Evolutionary conservation across 2,329 filamentous ascomycete genomes (phyloP).

Genomic region (Alternaria viburni): DNA sequence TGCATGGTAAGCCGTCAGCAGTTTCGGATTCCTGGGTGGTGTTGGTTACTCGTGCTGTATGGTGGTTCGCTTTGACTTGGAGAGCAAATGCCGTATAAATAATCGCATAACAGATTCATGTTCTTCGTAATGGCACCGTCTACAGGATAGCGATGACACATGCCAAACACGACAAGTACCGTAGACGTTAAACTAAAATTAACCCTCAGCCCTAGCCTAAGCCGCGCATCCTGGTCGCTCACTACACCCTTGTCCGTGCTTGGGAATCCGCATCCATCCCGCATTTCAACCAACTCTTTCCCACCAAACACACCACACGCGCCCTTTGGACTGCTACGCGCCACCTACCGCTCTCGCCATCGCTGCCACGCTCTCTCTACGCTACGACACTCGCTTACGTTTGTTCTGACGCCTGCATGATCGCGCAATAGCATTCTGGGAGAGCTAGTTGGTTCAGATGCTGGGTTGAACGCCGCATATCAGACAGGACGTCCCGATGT

Average conservation of each 20-base stretch:
- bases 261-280: constrained; percentile 10
- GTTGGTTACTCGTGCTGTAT: neutral
- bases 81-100: neutral
- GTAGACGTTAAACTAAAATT: neutral
- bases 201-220: constrained; percentile 15
- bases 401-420: constrained; percentile 18
- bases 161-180: neutral
- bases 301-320: constrained; percentile 7
- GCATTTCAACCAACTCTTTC: constrained; percentile 10
- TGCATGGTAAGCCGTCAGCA: constrained; percentile 12
- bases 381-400: constrained; percentile 13
- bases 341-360: neutral
- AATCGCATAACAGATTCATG: neutral
- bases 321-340: constrained; percentile 4
- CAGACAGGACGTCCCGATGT: constrained; percentile 51
- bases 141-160: neutral
- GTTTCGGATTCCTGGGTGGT: constrained; percentile 6
- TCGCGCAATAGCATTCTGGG: constrained; percentile 25
- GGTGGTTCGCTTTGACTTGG: neutral
- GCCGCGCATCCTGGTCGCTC: constrained; percentile 3
- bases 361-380: neutral
- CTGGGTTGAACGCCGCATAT: constrained; percentile 29
- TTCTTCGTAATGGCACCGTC: neutral
- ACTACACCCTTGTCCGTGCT: constrained; percentile 4
- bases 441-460: constrained; percentile 40